These are phyloP conservation scores for Talaromyces sp. DNA, from an alignment of 2,329 filamentous ascomycete species.

Conservation along the genomic window DNA sequence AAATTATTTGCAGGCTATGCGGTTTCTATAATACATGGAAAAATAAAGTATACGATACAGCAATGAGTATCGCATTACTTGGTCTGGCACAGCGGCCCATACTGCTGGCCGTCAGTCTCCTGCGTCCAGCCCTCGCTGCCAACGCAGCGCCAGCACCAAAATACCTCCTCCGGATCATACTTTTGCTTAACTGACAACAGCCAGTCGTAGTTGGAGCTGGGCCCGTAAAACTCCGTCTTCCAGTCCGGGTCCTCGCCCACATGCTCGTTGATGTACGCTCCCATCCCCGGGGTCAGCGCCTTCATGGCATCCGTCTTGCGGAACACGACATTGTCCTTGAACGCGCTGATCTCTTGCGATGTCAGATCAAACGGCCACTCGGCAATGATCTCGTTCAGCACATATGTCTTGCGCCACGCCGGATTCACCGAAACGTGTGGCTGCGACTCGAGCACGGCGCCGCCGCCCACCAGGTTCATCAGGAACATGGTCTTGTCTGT, in stretches of 20 bases:
- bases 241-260: constrained; percentile 38
- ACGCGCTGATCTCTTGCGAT: constrained; percentile 26
- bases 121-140: constrained; percentile 32
- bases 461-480: constrained; percentile 29
- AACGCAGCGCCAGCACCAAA: constrained; percentile 36
- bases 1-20: too few species aligned
- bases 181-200: constrained; percentile 36
- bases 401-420: constrained; percentile 29
- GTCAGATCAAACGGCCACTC: constrained; percentile 33
- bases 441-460: constrained; percentile 26
- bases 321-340: constrained; percentile 34
- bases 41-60: too few species aligned
- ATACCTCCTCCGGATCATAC: constrained; percentile 37
- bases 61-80: not conserved
- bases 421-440: constrained; percentile 32
- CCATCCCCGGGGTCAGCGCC: constrained; percentile 33
- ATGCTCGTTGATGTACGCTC: constrained; percentile 40
- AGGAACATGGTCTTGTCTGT: constrained; percentile 29
- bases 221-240: constrained; percentile 39
- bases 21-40: too few species aligned
- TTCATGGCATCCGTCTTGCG: constrained; percentile 34
- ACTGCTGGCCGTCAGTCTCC: not conserved
- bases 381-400: constrained; percentile 29
- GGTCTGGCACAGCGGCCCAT: not conserved
- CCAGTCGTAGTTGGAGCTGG: constrained; percentile 28